Conservation (phyloP, 2,329 filamentous ascomycete species). For the Fusarium sp. region DNA sequence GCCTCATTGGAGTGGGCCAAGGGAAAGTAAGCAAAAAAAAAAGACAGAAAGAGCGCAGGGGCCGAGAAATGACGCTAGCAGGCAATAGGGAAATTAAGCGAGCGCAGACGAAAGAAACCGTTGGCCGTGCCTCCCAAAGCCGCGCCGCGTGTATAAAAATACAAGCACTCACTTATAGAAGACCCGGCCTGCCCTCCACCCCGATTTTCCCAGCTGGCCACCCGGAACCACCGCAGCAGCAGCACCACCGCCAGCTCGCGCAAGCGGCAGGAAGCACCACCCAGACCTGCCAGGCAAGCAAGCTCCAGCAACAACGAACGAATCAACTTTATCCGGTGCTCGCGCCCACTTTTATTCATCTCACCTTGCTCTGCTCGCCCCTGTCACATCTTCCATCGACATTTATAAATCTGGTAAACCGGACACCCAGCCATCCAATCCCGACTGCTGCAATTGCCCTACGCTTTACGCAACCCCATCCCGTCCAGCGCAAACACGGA, state of each 20-base stretch:
- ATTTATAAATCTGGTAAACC: slow-evolving; percentile 25
- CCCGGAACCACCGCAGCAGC: slow-evolving; percentile 44
- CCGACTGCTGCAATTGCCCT: slow-evolving; percentile 29
- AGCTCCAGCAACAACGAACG: slow-evolving; percentile 25
- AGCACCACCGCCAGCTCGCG: slow-evolving; percentile 29
- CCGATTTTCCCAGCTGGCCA: slow-evolving; percentile 55
- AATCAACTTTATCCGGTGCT: slow-evolving; percentile 5
- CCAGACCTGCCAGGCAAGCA: slow-evolving; percentile 33
- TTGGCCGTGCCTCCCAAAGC: slow-evolving; percentile 51
- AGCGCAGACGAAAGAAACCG: slow-evolving; percentile 53
- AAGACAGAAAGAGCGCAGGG: slow-evolving; percentile 42
- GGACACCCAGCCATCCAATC: slow-evolving; percentile 34
- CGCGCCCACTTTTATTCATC: slow-evolving; percentile 37
- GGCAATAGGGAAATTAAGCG: slow-evolving; percentile 58
- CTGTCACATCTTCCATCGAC: slow-evolving; percentile 26
- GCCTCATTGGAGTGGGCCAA: slow-evolving; percentile 38
- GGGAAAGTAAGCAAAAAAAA: slow-evolving; percentile 35
- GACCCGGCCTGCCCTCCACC: slow-evolving; percentile 62
- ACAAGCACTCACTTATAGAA: slow-evolving; percentile 63
- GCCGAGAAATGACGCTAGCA: slow-evolving; percentile 50
- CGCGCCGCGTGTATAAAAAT: slow-evolving; percentile 63
- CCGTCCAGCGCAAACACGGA: slow-evolving; percentile 22
- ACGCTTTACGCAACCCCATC: slow-evolving; percentile 21
- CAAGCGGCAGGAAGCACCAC: slow-evolving; percentile 41
- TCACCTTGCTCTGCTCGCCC: slow-evolving; percentile 3